These are phyloP conservation scores for Colletotrichum theobromicola DNA, from an alignment of 2,329 filamentous ascomycete species.

Conservation along the genomic window DNA sequence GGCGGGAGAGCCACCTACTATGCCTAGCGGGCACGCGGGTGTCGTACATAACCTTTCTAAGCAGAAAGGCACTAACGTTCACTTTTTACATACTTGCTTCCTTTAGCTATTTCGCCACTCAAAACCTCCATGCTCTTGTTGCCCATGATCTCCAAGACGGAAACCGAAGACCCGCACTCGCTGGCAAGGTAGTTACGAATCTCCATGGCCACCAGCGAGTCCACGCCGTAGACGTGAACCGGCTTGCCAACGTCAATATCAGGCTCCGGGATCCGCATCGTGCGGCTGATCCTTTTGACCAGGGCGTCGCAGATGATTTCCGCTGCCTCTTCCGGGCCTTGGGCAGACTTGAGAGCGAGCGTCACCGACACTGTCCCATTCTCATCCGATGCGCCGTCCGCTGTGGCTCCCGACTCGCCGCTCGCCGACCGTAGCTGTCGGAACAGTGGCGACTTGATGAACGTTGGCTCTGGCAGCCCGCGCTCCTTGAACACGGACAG, in stretches of 20 bases:
- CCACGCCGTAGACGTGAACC: neutral
- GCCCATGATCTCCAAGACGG: neutral
- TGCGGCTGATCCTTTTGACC: neutral
- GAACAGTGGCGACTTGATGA: constrained; percentile 3
- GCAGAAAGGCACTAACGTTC: too few relatives aligned
- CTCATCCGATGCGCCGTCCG: neutral
- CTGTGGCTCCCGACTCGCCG: neutral
- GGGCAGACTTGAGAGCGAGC: neutral
- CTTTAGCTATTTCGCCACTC: neutral
- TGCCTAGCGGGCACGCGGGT: too few relatives aligned
- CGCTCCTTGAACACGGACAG: neutral
- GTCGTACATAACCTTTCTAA: too few relatives aligned
- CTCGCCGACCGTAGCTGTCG: neutral
- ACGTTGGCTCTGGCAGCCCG: neutral
- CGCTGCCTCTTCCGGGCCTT: neutral
- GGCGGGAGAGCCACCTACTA: too few relatives aligned
- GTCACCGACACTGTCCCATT: neutral
- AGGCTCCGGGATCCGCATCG: neutral
- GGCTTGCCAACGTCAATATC: neutral
- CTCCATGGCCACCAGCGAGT: neutral
- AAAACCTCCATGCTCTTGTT: neutral
- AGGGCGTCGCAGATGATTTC: neutral
- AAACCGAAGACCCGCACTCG: neutral
- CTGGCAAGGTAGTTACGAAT: neutral
- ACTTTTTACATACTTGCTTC: neutral